These are phyloP conservation scores for Zygoascus hellenicus DNA, from an alignment of 1,139 yeast genomes.

Conservation along the genomic window DNA sequence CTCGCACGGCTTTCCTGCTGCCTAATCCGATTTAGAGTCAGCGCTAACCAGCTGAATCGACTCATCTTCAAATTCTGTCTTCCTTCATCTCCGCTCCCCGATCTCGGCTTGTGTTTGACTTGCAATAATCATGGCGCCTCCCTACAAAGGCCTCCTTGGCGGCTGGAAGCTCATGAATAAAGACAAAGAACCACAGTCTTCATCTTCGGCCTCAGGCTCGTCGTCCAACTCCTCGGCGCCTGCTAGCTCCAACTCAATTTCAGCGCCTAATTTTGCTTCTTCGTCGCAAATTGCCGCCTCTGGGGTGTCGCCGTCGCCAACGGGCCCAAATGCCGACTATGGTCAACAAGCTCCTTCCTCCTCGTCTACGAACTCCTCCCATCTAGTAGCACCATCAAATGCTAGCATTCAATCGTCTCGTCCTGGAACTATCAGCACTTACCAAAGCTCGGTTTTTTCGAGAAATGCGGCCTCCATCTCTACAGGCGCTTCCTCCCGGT, in stretches of 20 bases:
- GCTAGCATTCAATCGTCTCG: slow-evolving; percentile 16
- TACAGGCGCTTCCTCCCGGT: slow-evolving; percentile 15
- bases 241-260: not conserved
- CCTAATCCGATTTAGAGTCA: too few relatives aligned
- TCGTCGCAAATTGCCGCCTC: not conserved
- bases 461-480: slow-evolving; percentile 20
- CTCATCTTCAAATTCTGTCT: not conserved
- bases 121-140: slow-evolving; percentile 7
- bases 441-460: slow-evolving; percentile 25
- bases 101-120: not conserved
- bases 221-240: not conserved
- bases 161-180: slow-evolving; percentile 14
- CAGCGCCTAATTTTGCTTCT: not conserved
- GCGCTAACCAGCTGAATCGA: too few relatives aligned
- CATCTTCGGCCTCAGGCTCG: not conserved
- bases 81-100: not conserved
- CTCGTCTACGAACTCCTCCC: too few relatives aligned
- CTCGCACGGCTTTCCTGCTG: too few relatives aligned
- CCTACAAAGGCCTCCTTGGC: slow-evolving; percentile 17
- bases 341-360: not conserved
- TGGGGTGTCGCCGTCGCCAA: not conserved
- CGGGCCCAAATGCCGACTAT: not conserved
- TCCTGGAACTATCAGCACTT: slow-evolving; percentile 20
- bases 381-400: slow-evolving; percentile 8
- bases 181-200: not conserved